Percentiles rank a stretch among this genome's conserved stretches.
phyloP scores from a whole-genome alignment of 176 grass and related monocot genomes.

The Oryza meridionalis region DNA sequence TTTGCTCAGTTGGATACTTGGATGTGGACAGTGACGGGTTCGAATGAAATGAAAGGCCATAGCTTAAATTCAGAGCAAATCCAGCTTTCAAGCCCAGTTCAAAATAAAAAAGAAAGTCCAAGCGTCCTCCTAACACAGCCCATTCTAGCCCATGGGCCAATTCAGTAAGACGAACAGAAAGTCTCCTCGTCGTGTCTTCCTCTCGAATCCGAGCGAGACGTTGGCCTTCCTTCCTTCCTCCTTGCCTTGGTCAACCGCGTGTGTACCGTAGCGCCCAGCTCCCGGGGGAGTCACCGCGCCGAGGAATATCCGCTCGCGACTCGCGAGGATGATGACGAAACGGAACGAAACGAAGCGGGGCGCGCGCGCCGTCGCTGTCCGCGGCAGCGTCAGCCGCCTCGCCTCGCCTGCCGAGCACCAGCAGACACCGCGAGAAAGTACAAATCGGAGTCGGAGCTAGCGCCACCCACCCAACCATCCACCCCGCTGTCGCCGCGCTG shows the following conservation, averaged over 20 bases:
- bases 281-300: neutral
- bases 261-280: neutral
- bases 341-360: neutral
- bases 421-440: slow-evolving; percentile 48
- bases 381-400: slow-evolving; percentile 13
- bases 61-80: too few species aligned
- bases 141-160: neutral
- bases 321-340: slow-evolving; percentile 28
- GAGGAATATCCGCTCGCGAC: slow-evolving; percentile 41
- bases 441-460: slow-evolving; percentile 34
- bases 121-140: neutral
- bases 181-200: neutral
- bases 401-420: slow-evolving; percentile 39
- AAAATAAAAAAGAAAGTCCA: neutral
- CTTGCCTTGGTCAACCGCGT: neutral
- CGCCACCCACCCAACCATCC: slow-evolving; percentile 37
- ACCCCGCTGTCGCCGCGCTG: slow-evolving; percentile 13
- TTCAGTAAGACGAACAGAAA: neutral
- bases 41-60: too few species aligned
- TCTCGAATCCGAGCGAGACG: neutral
- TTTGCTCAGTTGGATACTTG: too few species aligned
- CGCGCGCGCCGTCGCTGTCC: slow-evolving; percentile 40
- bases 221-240: too few species aligned
- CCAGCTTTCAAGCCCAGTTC: too few species aligned
- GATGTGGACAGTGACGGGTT: too few species aligned